Percentiles rank a stretch among this genome's conserved stretches.
Evolutionary conservation across 1,284 basidiomycete genomes (phyloP).

Genomic region (Leccinum subfulvum): DNA sequence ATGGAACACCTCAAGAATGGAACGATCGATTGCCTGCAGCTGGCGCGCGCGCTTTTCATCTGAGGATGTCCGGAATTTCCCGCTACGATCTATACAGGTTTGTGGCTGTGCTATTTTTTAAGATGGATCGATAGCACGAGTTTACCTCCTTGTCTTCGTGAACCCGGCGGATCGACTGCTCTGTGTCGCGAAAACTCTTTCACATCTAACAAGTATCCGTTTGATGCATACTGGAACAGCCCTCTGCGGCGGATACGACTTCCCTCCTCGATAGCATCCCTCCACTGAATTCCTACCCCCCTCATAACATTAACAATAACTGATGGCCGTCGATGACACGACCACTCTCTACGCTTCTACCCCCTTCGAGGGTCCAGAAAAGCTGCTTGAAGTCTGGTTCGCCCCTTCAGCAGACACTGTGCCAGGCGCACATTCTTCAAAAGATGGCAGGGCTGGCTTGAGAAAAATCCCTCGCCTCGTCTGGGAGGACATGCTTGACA

Average conservation of each 20-base stretch:
- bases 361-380: slow-evolving; percentile 90
- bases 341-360: slow-evolving; percentile 40
- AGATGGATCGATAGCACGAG: slow-evolving; percentile 1
- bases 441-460: slow-evolving; percentile 62
- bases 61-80: slow-evolving; percentile 10
- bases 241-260: slow-evolving; percentile 40
- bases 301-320: slow-evolving; percentile 2
- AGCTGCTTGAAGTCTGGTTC: slow-evolving; percentile 98
- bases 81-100: slow-evolving; percentile 26
- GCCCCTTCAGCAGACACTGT: slow-evolving; percentile 70
- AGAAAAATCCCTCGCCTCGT: slow-evolving; percentile 72
- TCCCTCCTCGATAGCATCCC: slow-evolving; percentile 56
- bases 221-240: slow-evolving; percentile 60
- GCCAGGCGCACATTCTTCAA: slow-evolving; percentile 41
- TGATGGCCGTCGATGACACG: slow-evolving; percentile 38
- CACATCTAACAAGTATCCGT: slow-evolving; percentile 26
- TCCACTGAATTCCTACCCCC: background rate
- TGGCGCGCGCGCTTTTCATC: background rate
- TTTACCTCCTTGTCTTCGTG: slow-evolving; percentile 17
- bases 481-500: slow-evolving; percentile 98
- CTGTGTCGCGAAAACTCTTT: slow-evolving; percentile 21
- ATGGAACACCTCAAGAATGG: background rate
- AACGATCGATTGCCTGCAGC: background rate
- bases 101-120: slow-evolving; percentile 23
- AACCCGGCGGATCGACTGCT: slow-evolving; percentile 20